Base-by-base conservation (phyloP, 2,329 filamentous ascomycete species). In the Magnaporthiopsis poae region DNA sequence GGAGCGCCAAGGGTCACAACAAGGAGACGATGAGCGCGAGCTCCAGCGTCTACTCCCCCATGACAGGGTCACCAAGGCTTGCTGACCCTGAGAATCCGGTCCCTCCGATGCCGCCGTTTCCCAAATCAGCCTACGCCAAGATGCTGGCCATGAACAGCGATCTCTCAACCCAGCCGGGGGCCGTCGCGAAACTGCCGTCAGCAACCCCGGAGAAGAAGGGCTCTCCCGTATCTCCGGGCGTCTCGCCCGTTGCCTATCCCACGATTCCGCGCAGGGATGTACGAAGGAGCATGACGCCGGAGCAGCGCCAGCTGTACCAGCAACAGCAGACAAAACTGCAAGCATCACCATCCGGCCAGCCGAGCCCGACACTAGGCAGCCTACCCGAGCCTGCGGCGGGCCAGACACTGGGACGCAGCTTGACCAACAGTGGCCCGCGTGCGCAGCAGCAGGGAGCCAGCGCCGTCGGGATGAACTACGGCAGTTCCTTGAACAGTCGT, bases 151-250 rank as follows among this genome's bases (percentile, higher is more conserved):
- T 67, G 60, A 67, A 21, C 56, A 69, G 60, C 33, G 35, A 66
- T 63, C 21, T 68, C 62, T 66, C 61, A 12, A 77, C 75, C 61
- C 75, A 84, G 5, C 82, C 82, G 0, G 82, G 82, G 1, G 82
- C 85, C 7, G 75, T 74, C 15, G 82, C 85, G 70, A 82, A 80
- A 0, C 81, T 80, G 2, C 72, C 73, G 18, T 73, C 75, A 9
- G 46, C 18, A 11, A n/a, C 21, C 46, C 18, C 46, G 18, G 46
- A 56, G 46, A 21, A 4, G 18, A 56, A 56, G 7, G n/a, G n/a
- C 21, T 61, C 71, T 1, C 69, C 71, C 3, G 68, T 70, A 27
- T 71, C 46, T 71, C 31, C 65, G 11, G 66, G 75, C 29, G 73
- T 73, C 21, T 75, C 77, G 46, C 75, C 75, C 18, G 75, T 75